A percentile compares a stretch with the other conserved stretches of the same genome.
Conservation (phyloP, 805 yeast species). For the Saccharomycopsis guyanensis region DNA sequence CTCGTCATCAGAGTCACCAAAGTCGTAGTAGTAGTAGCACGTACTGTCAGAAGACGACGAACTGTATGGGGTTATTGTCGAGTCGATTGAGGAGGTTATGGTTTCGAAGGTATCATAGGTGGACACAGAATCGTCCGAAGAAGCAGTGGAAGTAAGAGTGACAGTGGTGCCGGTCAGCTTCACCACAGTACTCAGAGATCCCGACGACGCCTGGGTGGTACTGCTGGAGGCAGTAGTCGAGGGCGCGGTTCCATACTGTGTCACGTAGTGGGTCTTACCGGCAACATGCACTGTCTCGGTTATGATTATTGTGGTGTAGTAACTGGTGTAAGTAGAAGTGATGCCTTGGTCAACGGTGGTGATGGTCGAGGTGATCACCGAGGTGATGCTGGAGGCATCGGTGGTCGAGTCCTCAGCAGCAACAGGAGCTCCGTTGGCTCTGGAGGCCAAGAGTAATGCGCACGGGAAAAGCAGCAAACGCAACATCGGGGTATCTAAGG, state of each 20-base stretch:
- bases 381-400: constrained; percentile 15
- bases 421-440: constrained; percentile 18
- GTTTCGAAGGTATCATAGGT: constrained; percentile 7
- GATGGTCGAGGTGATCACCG: constrained; percentile 16
- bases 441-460: background rate
- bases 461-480: constrained; percentile 1
- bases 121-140: background rate
- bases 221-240: background rate
- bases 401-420: too few species aligned
- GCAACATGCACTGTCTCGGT: constrained; percentile 18
- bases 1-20: constrained; percentile 14
- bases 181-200: background rate
- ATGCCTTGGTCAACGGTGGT: constrained; percentile 17
- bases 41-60: constrained; percentile 8
- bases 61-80: constrained; percentile 11
- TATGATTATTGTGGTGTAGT: constrained; percentile 19
- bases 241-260: constrained; percentile 16
- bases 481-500: constrained; percentile 4
- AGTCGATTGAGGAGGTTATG: constrained; percentile 7
- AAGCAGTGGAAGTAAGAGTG: background rate
- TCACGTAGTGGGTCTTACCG: constrained; percentile 17
- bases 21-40: constrained; percentile 19
- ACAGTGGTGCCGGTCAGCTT: background rate
- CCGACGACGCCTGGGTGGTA: background rate
- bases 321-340: constrained; percentile 21